Evolutionary conservation across 768 basidiomycete genomes (phyloP), one percentile per base, ranked within the genome.

Genomic region (Pleurotus eryngii): DNA sequence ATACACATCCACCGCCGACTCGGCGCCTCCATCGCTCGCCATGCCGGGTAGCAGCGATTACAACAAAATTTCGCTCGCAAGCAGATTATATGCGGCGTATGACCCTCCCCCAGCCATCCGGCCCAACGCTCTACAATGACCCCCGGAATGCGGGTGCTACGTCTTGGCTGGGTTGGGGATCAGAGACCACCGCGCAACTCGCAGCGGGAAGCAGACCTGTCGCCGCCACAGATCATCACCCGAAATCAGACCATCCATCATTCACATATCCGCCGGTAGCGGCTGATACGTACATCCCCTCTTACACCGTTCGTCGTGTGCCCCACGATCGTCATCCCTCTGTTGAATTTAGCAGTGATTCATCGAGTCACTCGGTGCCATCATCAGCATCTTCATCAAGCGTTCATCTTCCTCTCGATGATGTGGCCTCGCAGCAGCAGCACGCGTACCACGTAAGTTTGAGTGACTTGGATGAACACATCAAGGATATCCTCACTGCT

Each of bases 371-470:
- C 5, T 81, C 79, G 1, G 70, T 78, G 2, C 76, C 78, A n/a
- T 81, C 81, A 8, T 82, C 81, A 45, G 82, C 84, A 9, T 61
- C 78, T 7, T 83, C 82, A 7, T 83, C 82, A 5, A 75, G 62
- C 26, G 71, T 77, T 8, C 84, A 84, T 60, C 75, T 84, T 3
- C 83, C 83, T 2, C 53, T 72, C 35, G 66, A 64, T 17, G 48
- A 55, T 37, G 37, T 46, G 57, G 57, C 58, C 22, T 58, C 53
- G 20, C 57, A 58, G 4, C 51, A 27, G 49, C 64, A 61, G 56
- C 50, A 60, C 54, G 66, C 66, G 12, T 71, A 60, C 40, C 68
- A 73, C 24, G 61, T 60, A 37, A 59, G 46, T 17, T 46, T 70
- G 35, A 72, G 70, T 30, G 72, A 69, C 20, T 51, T 47, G 40